These are phyloP conservation scores for Phaeosphaeria sp. DNA, from an alignment of 2,329 filamentous ascomycete species.

Conservation along the genomic window DNA sequence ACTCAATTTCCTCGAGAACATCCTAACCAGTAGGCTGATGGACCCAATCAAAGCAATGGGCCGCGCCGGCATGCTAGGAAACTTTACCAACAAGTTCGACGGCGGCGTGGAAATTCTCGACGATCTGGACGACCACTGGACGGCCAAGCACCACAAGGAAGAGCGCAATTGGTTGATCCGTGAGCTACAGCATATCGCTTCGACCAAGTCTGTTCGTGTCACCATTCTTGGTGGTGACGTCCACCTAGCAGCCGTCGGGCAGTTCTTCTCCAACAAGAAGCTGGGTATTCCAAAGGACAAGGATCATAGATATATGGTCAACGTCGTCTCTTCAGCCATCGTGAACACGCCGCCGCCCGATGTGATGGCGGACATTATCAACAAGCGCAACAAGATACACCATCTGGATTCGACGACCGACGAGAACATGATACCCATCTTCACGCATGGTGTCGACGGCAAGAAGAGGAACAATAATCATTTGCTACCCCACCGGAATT, in stretches of 20 bases:
- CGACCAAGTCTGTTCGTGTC: conserved; percentile 88
- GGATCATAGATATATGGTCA: conserved; percentile 96
- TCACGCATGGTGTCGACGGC: conserved; percentile 86
- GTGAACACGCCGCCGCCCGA: conserved; percentile 90
- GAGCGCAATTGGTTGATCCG: conserved; percentile 88
- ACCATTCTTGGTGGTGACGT: conserved; percentile 95
- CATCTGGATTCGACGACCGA: conserved; percentile 76
- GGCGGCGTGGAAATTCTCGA: conserved; percentile 91
- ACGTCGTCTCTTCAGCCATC: conserved; percentile 92
- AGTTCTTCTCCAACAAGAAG: conserved; percentile 93
- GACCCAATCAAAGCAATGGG: conserved; percentile 89
- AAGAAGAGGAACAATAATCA: conserved; percentile 90
- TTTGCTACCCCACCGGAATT: conserved; percentile 88
- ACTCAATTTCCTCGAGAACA: conserved; percentile 67
- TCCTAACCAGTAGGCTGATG: conserved; percentile 83
- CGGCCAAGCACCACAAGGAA: conserved; percentile 89
- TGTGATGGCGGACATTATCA: conserved; percentile 87
- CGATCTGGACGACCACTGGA: conserved; percentile 97
- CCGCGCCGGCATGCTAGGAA: conserved; percentile 78
- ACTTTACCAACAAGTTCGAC: conserved; percentile 86
- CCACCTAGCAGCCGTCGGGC: conserved; percentile 88
- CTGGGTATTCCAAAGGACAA: conserved; percentile 76
- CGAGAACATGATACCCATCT: conserved; percentile 95
- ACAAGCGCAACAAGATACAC: conserved; percentile 84
- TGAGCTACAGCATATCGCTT: conserved; percentile 90